Percentiles rank a stretch among this genome's conserved stretches.
Conservation (phyloP, 148 eudicot species). For the Chenopodium suecicum region DNA sequence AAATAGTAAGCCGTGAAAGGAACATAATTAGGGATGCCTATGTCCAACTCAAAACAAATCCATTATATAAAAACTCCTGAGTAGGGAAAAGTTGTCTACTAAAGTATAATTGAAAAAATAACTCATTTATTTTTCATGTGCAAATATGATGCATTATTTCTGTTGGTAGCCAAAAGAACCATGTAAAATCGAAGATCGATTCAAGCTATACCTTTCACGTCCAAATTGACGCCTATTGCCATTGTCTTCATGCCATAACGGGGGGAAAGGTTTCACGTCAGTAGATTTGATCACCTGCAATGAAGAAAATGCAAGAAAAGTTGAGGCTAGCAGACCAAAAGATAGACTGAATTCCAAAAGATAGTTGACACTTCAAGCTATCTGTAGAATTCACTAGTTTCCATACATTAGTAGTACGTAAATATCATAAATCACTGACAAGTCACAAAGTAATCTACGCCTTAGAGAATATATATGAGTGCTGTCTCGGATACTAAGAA, state of each 20-base stretch:
- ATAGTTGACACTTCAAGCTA: not conserved
- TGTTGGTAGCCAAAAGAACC: not conserved
- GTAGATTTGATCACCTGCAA: conserved; percentile 56
- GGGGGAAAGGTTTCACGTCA: conserved; percentile 87
- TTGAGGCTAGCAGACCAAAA: conserved; percentile 4
- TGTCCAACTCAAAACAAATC: not conserved
- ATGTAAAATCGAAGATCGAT: not conserved
- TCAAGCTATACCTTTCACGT: conserved; percentile 57
- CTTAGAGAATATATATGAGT: not conserved
- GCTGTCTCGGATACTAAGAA: not conserved
- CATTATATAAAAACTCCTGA: not conserved
- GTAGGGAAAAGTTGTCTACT: not conserved
- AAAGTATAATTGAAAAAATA: not conserved
- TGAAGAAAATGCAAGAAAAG: not conserved
- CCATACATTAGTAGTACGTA: not conserved
- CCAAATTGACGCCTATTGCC: conserved; percentile 50
- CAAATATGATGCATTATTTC: too few species aligned
- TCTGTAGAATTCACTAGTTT: not conserved
- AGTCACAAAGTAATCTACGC: not conserved
- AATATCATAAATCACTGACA: not conserved
- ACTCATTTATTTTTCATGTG: too few species aligned
- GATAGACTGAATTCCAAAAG: not conserved
- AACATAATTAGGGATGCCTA: not conserved
- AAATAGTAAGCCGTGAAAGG: not conserved
- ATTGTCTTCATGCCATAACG: conserved; percentile 90